A percentile compares a stretch with the other conserved stretches of the same genome.
Conservation (phyloP, 2,329 filamentous ascomycete genomes). For the Fusarium albosuccineum region DNA sequence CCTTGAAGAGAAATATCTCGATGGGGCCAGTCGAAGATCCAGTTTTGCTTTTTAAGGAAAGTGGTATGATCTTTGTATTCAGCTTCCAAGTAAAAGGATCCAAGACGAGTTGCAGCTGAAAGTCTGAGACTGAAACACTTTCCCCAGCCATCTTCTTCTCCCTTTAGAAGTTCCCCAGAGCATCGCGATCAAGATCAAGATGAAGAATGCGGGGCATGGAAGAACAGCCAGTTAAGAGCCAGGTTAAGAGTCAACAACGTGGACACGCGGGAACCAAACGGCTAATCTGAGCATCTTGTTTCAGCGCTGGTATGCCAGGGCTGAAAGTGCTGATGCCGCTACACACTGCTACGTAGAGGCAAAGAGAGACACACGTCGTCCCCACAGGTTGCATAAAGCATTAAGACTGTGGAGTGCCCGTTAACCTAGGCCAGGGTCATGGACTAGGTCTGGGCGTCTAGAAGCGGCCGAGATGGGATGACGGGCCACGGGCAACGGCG, state of each 20-base stretch:
- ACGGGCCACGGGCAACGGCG: slow-evolving; percentile 11
- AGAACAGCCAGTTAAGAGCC: neutral
- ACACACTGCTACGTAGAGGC: neutral
- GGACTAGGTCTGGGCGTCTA: slow-evolving; percentile 11
- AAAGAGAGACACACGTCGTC: slow-evolving; percentile 17
- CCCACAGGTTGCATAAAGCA: slow-evolving; percentile 31
- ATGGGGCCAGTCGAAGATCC: slow-evolving; percentile 17
- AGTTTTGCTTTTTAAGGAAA: slow-evolving; percentile 4
- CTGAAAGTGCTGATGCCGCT: neutral
- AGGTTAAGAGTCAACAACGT: slow-evolving; percentile 11
- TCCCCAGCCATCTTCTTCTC: neutral
- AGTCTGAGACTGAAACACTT: slow-evolving; percentile 5
- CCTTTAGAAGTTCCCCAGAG: neutral
- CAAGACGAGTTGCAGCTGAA: slow-evolving; percentile 20
- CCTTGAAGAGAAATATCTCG: too few species aligned
- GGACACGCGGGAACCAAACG: slow-evolving; percentile 19
- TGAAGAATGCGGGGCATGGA: slow-evolving; percentile 4
- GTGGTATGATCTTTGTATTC: slow-evolving; percentile 19
- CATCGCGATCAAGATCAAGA: neutral
- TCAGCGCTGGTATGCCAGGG: slow-evolving; percentile 27
- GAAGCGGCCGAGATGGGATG: slow-evolving; percentile 17
- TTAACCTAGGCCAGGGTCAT: slow-evolving; percentile 25
- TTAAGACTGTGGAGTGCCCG: slow-evolving; percentile 25
- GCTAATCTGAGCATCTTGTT: slow-evolving; percentile 19
- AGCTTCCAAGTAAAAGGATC: slow-evolving; percentile 4